Percentiles rank a stretch among this genome's conserved stretches.
phyloP scores from a whole-genome alignment of 2,329 filamentous ascomycete species.

The Pseudogymnoascus sp. region DNA sequence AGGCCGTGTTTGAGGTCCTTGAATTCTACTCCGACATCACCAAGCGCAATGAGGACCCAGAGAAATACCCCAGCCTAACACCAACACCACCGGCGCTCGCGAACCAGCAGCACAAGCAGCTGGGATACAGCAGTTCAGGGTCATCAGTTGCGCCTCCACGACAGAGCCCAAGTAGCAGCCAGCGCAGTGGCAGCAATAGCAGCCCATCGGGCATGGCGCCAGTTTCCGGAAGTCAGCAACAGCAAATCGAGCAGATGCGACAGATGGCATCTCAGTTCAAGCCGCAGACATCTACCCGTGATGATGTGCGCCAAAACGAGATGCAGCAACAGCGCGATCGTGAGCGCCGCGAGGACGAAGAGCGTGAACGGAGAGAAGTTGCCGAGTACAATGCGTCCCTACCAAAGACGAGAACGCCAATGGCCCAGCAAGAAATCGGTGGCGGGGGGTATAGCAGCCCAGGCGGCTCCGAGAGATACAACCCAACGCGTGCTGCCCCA shows the following conservation, averaged over 20 bases:
- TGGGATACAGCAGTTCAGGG: slow-evolving; percentile 46
- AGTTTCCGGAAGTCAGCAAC: slow-evolving; percentile 34
- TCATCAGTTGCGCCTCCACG: slow-evolving; percentile 59
- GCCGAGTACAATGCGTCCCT: slow-evolving; percentile 86
- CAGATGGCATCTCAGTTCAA: slow-evolving; percentile 47
- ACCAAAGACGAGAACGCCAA: slow-evolving; percentile 68
- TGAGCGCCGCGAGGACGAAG: slow-evolving; percentile 46
- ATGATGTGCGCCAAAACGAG: slow-evolving; percentile 55
- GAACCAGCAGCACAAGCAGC: slow-evolving; percentile 52
- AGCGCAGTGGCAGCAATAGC: slow-evolving; percentile 33
- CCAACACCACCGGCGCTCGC: slow-evolving; percentile 51
- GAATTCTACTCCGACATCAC: slow-evolving; percentile 81
- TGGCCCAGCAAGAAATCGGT: slow-evolving; percentile 86
- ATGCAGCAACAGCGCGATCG: slow-evolving; percentile 47
- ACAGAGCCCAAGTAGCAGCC: slow-evolving; percentile 44
- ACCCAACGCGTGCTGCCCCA: slow-evolving; percentile 78
- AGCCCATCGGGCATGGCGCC: slow-evolving; percentile 33
- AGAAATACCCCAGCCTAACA: slow-evolving; percentile 58
- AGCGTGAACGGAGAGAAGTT: slow-evolving; percentile 64
- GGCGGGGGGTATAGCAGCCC: slow-evolving; percentile 41
- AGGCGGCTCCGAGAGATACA: slow-evolving; percentile 59
- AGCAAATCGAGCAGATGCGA: slow-evolving; percentile 51
- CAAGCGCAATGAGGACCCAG: slow-evolving; percentile 64
- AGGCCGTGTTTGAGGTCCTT: slow-evolving; percentile 71
- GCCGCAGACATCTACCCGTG: slow-evolving; percentile 35